Evolutionary conservation across 2,329 filamentous ascomycete species (phyloP).

Genomic region (Exophiala sp.): DNA sequence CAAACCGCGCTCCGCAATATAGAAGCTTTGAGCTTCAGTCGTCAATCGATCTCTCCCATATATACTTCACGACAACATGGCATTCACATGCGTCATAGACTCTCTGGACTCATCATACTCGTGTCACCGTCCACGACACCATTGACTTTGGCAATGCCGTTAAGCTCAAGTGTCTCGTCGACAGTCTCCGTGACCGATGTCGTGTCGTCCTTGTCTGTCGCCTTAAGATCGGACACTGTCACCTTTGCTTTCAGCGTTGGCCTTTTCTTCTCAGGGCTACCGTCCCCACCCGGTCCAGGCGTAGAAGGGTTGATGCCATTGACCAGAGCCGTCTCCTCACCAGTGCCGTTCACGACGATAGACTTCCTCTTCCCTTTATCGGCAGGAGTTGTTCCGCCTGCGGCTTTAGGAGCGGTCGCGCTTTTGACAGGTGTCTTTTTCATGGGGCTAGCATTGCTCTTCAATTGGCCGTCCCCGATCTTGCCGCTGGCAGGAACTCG

Average conservation of each 20-base stretch:
- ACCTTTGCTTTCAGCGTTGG: conserved; percentile 21
- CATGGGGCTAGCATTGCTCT: conserved; percentile 37
- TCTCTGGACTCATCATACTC: conserved; percentile 83
- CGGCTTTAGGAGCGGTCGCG: conserved; percentile 10
- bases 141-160: conserved; percentile 31
- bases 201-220: conserved; percentile 42
- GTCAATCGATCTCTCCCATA: background rate
- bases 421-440: conserved; percentile 36
- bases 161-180: conserved; percentile 24
- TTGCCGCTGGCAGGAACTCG: conserved; percentile 47
- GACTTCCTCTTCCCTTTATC: conserved; percentile 27
- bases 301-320: conserved; percentile 21
- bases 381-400: conserved; percentile 13
- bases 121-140: conserved; percentile 54
- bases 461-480: conserved; percentile 36
- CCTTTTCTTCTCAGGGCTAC: conserved; percentile 25
- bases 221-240: conserved; percentile 30
- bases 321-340: conserved; percentile 17
- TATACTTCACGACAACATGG: background rate
- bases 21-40: background rate
- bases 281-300: conserved; percentile 21
- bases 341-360: conserved; percentile 14
- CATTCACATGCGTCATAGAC: conserved; percentile 34
- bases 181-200: conserved; percentile 30
- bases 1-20: background rate